Evolutionary conservation across 176 grass and related monocot genomes (phyloP).

Genomic region (Microstegium vimineum): DNA sequence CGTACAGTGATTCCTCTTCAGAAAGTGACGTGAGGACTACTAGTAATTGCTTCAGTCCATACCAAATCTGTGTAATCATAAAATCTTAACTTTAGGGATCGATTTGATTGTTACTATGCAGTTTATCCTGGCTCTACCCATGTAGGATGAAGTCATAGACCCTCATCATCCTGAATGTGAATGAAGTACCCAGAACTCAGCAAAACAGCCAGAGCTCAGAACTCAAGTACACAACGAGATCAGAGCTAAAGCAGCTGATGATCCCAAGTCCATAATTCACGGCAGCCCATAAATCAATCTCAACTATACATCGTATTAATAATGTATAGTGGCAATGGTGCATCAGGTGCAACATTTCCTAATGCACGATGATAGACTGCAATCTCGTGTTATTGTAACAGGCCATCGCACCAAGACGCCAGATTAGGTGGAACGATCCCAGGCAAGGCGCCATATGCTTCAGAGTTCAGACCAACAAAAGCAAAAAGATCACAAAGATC

Average conservation of each 20-base stretch:
- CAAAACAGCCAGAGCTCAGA: neutral
- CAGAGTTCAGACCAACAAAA: neutral
- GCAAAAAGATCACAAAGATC: too few species aligned
- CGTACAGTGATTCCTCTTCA: neutral
- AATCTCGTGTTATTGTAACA: neutral
- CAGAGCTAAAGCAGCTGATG: neutral
- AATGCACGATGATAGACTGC: too few species aligned
- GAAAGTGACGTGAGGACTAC: neutral
- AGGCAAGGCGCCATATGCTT: neutral
- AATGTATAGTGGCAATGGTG: neutral
- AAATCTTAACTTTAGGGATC: neutral
- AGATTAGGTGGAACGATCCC: neutral
- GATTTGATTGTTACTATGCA: neutral
- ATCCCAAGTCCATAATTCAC: neutral
- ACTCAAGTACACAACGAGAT: neutral
- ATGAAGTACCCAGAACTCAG: neutral
- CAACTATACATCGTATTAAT: neutral
- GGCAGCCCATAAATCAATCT: neutral
- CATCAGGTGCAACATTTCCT: neutral
- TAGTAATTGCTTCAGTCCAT: neutral
- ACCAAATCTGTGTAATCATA: neutral
- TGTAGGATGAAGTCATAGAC: neutral
- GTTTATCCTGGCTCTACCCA: neutral
- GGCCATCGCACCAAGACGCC: neutral
- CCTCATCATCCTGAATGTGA: neutral